Percentiles rank a stretch among this genome's conserved stretches.
Conservation (phyloP, 345 rosid species). For the Iberis pinnata region DNA sequence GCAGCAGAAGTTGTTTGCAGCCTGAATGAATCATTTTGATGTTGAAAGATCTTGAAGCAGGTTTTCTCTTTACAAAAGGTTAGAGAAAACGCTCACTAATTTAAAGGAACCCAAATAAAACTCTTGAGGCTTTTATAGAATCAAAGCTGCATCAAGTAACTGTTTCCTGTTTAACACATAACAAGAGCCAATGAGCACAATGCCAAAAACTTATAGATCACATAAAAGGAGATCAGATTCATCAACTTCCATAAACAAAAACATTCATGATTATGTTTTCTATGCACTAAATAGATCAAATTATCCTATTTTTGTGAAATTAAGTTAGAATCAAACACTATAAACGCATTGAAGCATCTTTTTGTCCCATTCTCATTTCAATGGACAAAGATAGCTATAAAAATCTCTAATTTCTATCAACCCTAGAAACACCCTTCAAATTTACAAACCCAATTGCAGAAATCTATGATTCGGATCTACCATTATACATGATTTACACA, state of each 20-base stretch:
- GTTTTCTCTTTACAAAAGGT: slow-evolving; percentile 11
- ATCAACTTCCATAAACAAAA: no score
- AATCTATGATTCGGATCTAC: neutral
- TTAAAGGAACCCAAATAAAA: slow-evolving; percentile 7
- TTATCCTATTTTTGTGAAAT: no score
- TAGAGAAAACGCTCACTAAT: neutral
- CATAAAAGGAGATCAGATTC: neutral
- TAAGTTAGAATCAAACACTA: no score
- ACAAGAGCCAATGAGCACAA: slow-evolving; percentile 6
- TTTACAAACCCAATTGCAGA: neutral
- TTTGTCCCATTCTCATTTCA: neutral
- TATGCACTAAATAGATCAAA: no score
- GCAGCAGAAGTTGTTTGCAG: slow-evolving; percentile 20
- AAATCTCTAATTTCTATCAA: neutral
- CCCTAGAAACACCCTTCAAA: neutral
- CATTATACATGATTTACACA: no score
- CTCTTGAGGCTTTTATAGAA: slow-evolving; percentile 7
- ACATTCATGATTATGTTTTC: no score
- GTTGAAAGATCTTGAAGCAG: slow-evolving; percentile 3
- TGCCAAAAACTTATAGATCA: no score
- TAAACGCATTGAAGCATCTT: neutral
- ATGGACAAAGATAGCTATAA: neutral
- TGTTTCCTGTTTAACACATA: slow-evolving; percentile 18
- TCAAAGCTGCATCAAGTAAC: slow-evolving; percentile 21
- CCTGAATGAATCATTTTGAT: slow-evolving; percentile 25